A percentile compares a stretch with the other conserved stretches of the same genome.
Conservation (phyloP, 108 stramenopile species). For the Pinguiococcus pyrenoidosus region DNA sequence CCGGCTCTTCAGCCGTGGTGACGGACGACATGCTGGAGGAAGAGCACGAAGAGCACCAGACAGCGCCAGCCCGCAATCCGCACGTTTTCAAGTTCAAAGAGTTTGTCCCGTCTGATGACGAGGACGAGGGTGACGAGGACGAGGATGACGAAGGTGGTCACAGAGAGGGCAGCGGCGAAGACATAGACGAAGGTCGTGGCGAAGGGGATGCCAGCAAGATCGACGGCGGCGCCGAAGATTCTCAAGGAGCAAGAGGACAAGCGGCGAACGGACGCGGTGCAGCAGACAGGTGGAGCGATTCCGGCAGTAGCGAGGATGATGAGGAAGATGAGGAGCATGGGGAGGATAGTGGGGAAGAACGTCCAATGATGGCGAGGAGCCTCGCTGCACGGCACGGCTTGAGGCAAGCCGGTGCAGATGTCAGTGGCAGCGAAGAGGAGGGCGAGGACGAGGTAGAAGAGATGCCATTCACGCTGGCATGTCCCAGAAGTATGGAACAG, state of each 20-base stretch:
- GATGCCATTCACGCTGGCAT: conserved; percentile 80
- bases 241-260: conserved; percentile 43
- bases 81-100: too few relatives aligned
- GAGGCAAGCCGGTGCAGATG: conserved; percentile 33
- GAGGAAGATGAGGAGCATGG: conserved; percentile 24
- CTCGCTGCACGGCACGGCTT: too few relatives aligned
- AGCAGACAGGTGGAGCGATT: conserved; percentile 16
- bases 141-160: conserved; percentile 32
- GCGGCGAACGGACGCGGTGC: conserved; percentile 6
- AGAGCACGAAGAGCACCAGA: too few relatives aligned
- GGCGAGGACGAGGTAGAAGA: conserved; percentile 56
- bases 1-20: too few relatives aligned
- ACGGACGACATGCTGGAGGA: conserved; percentile 85
- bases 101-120: too few relatives aligned
- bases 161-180: not conserved
- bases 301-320: conserved; percentile 19
- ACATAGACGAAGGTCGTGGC: conserved; percentile 9
- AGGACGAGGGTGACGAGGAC: conserved; percentile 67
- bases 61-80: too few relatives aligned
- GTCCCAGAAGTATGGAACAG: conserved; percentile 67
- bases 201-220: conserved; percentile 10
- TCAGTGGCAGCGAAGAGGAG: conserved; percentile 53
- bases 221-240: conserved; percentile 30
- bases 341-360: conserved; percentile 2
- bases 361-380: too few relatives aligned